A percentile compares a stretch with the other conserved stretches of the same genome.
Evolutionary conservation across 1,139 yeast genomes (phyloP).

Genomic region (Hemisphaericaspora xylofermentans): DNA sequence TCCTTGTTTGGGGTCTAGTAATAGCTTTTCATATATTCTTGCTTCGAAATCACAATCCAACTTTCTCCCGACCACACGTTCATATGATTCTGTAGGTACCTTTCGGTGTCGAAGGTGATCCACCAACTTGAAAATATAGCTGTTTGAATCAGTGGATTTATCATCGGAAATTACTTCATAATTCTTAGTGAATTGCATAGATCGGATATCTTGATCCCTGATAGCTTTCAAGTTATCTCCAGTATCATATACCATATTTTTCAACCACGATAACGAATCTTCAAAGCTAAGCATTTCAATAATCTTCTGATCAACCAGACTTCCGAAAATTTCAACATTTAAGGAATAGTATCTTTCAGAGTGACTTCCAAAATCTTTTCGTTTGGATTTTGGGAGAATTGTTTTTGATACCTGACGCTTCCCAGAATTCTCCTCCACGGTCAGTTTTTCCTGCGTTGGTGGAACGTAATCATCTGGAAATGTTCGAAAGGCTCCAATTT

Average conservation of each 20-base stretch:
- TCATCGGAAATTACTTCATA: slow-evolving; percentile 11
- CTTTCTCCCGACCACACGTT: slow-evolving; percentile 10
- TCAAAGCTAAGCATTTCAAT: slow-evolving; percentile 46
- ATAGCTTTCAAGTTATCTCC: slow-evolving; percentile 6
- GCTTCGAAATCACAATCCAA: slow-evolving; percentile 22
- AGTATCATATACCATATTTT: slow-evolving; percentile 16
- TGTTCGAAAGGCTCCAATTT: slow-evolving; percentile 91
- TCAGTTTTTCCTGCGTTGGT: slow-evolving; percentile 3
- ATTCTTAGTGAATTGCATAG: slow-evolving; percentile 10
- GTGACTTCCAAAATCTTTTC: slow-evolving; percentile 69
- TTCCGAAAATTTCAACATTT: slow-evolving; percentile 62
- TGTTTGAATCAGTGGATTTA: slow-evolving; percentile 5
- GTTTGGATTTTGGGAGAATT: slow-evolving; percentile 41
- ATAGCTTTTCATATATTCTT: slow-evolving; percentile 18
- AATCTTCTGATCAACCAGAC: slow-evolving; percentile 50
- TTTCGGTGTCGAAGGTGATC: slow-evolving; percentile 3
- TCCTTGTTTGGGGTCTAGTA: slow-evolving; percentile 4
- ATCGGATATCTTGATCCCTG: slow-evolving; percentile 7
- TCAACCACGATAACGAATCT: slow-evolving; percentile 40
- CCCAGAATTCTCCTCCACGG: slow-evolving; percentile 5
- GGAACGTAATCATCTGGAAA: slow-evolving; percentile 46
- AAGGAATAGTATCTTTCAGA: slow-evolving; percentile 70
- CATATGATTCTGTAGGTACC: slow-evolving; percentile 4
- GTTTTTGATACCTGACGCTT: slow-evolving; percentile 1
- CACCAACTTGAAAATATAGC: slow-evolving; percentile 7